phyloP scores from a whole-genome alignment of 208 protist genomes.

The Novymonas esmeraldas region DNA sequence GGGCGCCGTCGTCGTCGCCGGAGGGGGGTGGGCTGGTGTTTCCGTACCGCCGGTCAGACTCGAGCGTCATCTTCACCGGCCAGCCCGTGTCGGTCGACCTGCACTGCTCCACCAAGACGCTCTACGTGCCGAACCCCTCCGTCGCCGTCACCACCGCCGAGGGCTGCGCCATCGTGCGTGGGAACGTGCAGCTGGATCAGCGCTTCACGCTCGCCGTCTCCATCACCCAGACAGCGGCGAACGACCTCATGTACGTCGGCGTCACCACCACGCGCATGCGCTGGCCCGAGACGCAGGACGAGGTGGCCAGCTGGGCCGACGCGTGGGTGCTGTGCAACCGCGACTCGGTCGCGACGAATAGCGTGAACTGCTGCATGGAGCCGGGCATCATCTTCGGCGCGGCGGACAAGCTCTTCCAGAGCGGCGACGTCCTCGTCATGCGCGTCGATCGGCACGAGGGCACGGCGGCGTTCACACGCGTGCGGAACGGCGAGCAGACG shows the following conservation, averaged over 20 bases:
- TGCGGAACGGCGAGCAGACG: conserved; percentile 57
- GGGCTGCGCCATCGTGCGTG: conserved; percentile 60
- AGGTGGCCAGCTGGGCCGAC: conserved; percentile 71
- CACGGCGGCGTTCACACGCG: conserved; percentile 73
- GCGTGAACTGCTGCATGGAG: conserved; percentile 84
- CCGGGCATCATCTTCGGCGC: conserved; percentile 82
- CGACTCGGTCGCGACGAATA: conserved; percentile 74
- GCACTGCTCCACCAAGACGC: conserved; percentile 58
- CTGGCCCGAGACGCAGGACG: conserved; percentile 46
- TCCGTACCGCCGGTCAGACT: conserved; percentile 15
- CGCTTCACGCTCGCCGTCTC: conserved; percentile 73
- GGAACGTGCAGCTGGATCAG: conserved; percentile 58
- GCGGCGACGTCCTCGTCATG: conserved; percentile 74
- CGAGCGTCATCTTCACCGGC: conserved; percentile 31
- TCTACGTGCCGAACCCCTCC: conserved; percentile 78
- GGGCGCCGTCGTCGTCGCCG: not conserved
- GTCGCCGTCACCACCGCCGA: conserved; percentile 64
- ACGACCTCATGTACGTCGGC: conserved; percentile 79
- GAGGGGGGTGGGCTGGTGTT: not conserved
- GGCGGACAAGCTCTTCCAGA: conserved; percentile 63
- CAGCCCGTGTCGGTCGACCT: conserved; percentile 60
- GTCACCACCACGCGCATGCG: conserved; percentile 66
- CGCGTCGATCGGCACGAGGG: conserved; percentile 62
- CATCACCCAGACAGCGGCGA: conserved; percentile 44
- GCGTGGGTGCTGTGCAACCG: conserved; percentile 84